phyloP scores from a whole-genome alignment of 139 green algal species.

The Parachlorella kessleri region DNA sequence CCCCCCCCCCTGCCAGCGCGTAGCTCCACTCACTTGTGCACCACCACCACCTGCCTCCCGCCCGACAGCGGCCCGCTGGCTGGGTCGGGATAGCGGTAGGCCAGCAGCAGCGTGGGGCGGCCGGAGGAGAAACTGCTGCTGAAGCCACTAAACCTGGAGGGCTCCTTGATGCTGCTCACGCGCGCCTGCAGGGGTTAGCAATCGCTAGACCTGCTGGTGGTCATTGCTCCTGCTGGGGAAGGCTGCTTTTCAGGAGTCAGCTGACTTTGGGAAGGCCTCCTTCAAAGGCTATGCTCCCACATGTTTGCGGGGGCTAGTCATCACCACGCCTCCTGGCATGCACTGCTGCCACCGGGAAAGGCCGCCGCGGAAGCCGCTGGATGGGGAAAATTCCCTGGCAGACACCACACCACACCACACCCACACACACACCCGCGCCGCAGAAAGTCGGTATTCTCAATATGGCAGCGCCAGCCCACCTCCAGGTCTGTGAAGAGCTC shows the following conservation, averaged over 20 bases:
- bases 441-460: background rate
- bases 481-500: background rate
- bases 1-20: no score
- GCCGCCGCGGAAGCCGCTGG: background rate
- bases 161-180: conserved; percentile 3
- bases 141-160: background rate
- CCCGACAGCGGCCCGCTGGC: background rate
- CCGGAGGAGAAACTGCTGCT: background rate
- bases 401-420: no score
- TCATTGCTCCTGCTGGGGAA: background rate
- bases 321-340: no score
- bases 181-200: background rate
- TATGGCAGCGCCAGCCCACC: background rate
- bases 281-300: background rate
- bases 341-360: background rate
- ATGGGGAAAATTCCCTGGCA: no score
- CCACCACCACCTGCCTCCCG: background rate
- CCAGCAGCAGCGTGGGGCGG: background rate
- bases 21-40: conserved; percentile 11
- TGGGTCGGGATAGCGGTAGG: background rate
- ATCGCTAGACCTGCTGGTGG: background rate
- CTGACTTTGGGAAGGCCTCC: background rate
- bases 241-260: no score
- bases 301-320: no score
- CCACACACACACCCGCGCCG: background rate